These are phyloP conservation scores for Panaeolus cyanescens DNA, from an alignment of 768 basidiomycete genomes.

Conservation along the genomic window DNA sequence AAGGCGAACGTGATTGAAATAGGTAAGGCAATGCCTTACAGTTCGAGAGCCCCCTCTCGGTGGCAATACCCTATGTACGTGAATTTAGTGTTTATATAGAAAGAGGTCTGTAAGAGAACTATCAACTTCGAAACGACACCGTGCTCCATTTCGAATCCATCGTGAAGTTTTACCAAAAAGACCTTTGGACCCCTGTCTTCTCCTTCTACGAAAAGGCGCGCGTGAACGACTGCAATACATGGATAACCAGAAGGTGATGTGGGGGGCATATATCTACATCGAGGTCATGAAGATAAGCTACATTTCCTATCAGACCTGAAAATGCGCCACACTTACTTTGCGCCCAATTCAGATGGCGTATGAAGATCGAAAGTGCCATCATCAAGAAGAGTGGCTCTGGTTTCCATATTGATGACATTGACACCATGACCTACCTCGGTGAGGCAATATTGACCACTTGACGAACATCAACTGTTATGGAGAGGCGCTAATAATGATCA, in stretches of 20 bases:
- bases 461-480: neutral
- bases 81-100: no score
- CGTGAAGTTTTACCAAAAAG: conserved; percentile 41
- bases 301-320: neutral
- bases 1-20: conserved; percentile 35
- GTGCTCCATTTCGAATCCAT: conserved; percentile 36
- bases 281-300: neutral
- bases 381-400: conserved; percentile 38
- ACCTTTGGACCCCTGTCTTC: conserved; percentile 36
- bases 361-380: conserved; percentile 39
- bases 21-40: conserved; percentile 35
- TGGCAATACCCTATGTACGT: conserved; percentile 16
- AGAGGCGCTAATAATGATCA: neutral
- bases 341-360: conserved; percentile 33
- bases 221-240: conserved; percentile 41
- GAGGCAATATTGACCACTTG: conserved; percentile 43
- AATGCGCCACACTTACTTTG: conserved; percentile 33
- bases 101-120: neutral
- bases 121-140: conserved; percentile 36
- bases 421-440: conserved; percentile 51
- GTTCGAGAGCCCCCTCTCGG: conserved; percentile 29
- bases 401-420: conserved; percentile 43
- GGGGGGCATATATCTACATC: conserved; percentile 45
- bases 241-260: conserved; percentile 38
- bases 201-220: conserved; percentile 34